Percentiles rank a stretch among this genome's conserved stretches.
These are phyloP conservation scores for Bidens hawaiensis DNA, from an alignment of 140 eudicot genomes.

Conservation along the genomic window DNA sequence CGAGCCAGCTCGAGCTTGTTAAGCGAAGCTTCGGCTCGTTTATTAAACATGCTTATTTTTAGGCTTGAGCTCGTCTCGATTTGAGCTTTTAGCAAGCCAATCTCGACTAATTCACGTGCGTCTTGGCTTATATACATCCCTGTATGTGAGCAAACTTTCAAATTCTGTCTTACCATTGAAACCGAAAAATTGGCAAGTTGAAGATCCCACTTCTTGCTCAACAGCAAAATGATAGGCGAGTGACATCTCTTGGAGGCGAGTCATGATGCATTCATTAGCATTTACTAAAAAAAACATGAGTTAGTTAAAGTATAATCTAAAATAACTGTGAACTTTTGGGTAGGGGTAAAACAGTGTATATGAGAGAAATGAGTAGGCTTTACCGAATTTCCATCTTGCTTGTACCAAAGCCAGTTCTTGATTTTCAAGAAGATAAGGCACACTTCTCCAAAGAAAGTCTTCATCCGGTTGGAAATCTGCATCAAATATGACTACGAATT, in stretches of 20 bases:
- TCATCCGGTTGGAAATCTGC: conserved; percentile 89
- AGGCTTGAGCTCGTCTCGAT: no score
- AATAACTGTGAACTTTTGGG: neutral
- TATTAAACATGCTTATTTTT: no score
- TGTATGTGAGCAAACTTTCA: neutral
- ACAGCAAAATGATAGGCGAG: conserved; percentile 75
- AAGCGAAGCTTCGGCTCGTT: no score
- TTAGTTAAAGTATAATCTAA: conserved; percentile 5
- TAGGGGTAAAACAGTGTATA: neutral
- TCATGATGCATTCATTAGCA: conserved; percentile 81
- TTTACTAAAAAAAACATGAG: conserved; percentile 42
- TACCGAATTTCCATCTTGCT: conserved; percentile 89
- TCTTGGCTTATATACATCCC: no score
- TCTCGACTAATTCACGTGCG: no score
- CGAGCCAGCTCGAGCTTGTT: no score
- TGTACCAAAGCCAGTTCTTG: conserved; percentile 61
- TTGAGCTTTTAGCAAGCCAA: no score
- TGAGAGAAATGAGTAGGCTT: conserved; percentile 7
- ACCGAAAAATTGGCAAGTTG: conserved; percentile 74
- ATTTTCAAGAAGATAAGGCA: conserved; percentile 67
- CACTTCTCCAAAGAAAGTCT: conserved; percentile 62
- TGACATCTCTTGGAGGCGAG: conserved; percentile 88
- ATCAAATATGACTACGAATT: conserved; percentile 72
- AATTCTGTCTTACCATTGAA: conserved; percentile 53
- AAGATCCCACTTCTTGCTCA: conserved; percentile 94